Evolutionary conservation across 2,329 filamentous ascomycete genomes (phyloP).

Genomic region (Fusarium bactridioides): DNA sequence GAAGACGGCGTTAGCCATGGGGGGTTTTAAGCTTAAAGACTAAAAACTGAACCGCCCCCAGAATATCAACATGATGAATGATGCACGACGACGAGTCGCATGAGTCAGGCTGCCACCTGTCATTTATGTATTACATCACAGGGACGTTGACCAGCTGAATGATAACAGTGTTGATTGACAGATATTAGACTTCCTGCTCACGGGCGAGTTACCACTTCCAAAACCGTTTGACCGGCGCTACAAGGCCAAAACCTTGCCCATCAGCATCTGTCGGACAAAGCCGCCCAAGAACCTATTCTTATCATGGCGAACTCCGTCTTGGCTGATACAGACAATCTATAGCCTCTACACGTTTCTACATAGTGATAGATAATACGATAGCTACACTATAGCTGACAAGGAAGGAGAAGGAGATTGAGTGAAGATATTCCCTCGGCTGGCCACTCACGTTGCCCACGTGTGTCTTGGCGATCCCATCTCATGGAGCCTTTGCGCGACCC

Average conservation of each 20-base stretch:
- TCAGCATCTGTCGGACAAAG: slow-evolving; percentile 15
- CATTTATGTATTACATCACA: not conserved
- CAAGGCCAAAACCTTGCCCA: slow-evolving; percentile 20
- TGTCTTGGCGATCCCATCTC: slow-evolving; percentile 36
- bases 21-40: slow-evolving; percentile 25
- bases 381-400: not conserved
- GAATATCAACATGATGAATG: not conserved
- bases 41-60: slow-evolving; percentile 6
- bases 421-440: slow-evolving; percentile 9
- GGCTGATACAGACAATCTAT: not conserved
- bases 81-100: not conserved
- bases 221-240: slow-evolving; percentile 16
- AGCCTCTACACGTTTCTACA: not conserved
- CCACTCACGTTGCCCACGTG: slow-evolving; percentile 41
- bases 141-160: not conserved
- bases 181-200: not conserved
- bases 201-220: not conserved
- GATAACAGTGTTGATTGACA: not conserved
- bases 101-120: not conserved
- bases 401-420: not conserved
- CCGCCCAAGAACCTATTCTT: not conserved
- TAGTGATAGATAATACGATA: not conserved
- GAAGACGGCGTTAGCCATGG: slow-evolving; percentile 4
- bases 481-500: slow-evolving; percentile 23
- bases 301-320: not conserved